Evolutionary conservation across 129 eudicot species (phyloP).

Genomic region (Flaveria ramosissima): DNA sequence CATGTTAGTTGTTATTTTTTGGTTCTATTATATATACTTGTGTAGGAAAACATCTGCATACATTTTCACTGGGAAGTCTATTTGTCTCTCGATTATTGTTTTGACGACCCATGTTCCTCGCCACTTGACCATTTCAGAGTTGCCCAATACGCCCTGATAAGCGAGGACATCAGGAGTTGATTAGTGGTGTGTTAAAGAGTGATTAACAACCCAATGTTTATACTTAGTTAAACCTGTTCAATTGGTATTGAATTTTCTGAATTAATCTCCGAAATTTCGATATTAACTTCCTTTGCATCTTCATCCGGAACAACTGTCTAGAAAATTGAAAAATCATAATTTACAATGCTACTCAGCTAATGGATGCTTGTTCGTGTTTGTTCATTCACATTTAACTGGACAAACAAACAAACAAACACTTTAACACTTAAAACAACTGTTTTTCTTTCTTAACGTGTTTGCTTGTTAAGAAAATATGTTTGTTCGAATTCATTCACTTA

Average conservation of each 20-base stretch:
- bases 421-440: too few relatives aligned
- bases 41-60: constrained; percentile 22
- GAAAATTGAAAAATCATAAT: not conserved
- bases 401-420: too few relatives aligned
- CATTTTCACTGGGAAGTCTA: constrained; percentile 61
- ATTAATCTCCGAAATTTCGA: constrained; percentile 57
- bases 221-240: constrained; percentile 45
- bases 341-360: not conserved
- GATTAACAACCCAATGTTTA: constrained; percentile 4
- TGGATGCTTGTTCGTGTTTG: not conserved
- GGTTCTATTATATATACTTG: not conserved
- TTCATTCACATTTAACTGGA: too few relatives aligned
- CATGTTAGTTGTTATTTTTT: not conserved
- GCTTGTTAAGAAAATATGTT: too few relatives aligned
- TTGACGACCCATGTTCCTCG: constrained; percentile 79
- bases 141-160: constrained; percentile 59
- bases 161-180: not conserved
- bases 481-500: too few relatives aligned
- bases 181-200: not conserved
- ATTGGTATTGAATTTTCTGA: constrained; percentile 39
- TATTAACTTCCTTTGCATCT: constrained; percentile 61
- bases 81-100: constrained; percentile 60
- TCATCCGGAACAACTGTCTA: constrained; percentile 62
- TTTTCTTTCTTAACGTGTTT: too few relatives aligned
- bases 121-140: constrained; percentile 63